Percentiles rank a stretch among this genome's conserved stretches.
These are phyloP conservation scores for Ophiosphaerella korrae DNA, from an alignment of 2,329 filamentous ascomycete genomes.

Conservation along the genomic window DNA sequence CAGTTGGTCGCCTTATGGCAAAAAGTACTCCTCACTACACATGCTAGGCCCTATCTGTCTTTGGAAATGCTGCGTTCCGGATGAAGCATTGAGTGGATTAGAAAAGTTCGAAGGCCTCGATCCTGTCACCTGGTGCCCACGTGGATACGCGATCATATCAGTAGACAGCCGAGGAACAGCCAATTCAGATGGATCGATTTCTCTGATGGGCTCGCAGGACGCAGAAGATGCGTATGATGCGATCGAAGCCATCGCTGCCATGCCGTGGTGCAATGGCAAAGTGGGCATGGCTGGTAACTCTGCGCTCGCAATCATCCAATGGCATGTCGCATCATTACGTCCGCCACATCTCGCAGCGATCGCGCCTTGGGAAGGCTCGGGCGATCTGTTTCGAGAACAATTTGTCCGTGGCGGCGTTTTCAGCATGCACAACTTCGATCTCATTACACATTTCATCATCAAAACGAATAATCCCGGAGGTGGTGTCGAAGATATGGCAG, in stretches of 20 bases:
- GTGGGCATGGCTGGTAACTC: constrained; percentile 55
- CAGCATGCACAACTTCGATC: constrained; percentile 48
- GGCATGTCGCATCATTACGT: constrained; percentile 49
- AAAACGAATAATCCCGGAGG: constrained; percentile 29
- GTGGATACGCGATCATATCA: constrained; percentile 44
- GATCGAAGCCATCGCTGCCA: constrained; percentile 49
- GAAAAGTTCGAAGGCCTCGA: constrained; percentile 55
- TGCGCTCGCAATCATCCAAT: constrained; percentile 50
- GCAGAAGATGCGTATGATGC: constrained; percentile 54
- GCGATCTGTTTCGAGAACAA: constrained; percentile 55
- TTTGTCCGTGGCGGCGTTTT: constrained; percentile 47
- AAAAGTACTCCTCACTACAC: constrained; percentile 48
- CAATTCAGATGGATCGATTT: constrained; percentile 43
- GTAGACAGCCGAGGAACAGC: constrained; percentile 39
- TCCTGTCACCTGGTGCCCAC: constrained; percentile 42
- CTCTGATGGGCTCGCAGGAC: constrained; percentile 51
- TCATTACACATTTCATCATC: constrained; percentile 48
- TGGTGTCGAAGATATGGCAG: constrained; percentile 49
- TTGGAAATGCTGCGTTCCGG: constrained; percentile 47
- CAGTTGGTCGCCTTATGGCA: constrained; percentile 54
- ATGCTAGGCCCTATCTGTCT: constrained; percentile 47
- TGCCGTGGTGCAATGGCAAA: constrained; percentile 53
- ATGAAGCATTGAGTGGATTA: constrained; percentile 29
- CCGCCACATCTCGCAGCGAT: constrained; percentile 53
- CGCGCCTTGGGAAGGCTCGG: constrained; percentile 55